A percentile compares a stretch with the other conserved stretches of the same genome.
Evolutionary conservation across 305 asterid species (phyloP).

Genomic region (Fraxinus sp.): DNA sequence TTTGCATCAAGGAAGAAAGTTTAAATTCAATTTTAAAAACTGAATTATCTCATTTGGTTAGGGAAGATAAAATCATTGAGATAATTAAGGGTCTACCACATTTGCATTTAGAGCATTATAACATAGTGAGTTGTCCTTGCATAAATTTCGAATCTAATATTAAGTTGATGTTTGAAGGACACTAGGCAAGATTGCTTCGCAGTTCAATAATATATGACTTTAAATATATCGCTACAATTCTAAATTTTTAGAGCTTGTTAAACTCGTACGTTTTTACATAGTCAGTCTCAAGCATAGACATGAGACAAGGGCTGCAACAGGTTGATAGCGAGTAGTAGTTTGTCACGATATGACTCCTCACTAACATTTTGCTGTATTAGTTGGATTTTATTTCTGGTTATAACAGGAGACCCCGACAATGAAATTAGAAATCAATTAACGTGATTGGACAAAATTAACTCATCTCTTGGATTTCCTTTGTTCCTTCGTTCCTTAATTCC

Average conservation of each 20-base stretch:
- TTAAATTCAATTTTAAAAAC: not conserved
- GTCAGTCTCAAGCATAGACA: not conserved
- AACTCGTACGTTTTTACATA: not conserved
- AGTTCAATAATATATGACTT: not conserved
- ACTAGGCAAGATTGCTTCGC: not conserved
- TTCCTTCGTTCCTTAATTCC: not conserved
- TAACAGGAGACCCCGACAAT: not conserved
- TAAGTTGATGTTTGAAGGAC: not conserved
- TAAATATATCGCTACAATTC: not conserved
- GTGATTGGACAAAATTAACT: not conserved
- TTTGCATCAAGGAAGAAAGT: not conserved
- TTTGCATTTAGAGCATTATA: slow-evolving; percentile 11
- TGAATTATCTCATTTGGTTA: slow-evolving; percentile 20
- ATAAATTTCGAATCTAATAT: slow-evolving; percentile 15
- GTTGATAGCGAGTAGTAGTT: not conserved
- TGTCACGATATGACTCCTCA: not conserved
- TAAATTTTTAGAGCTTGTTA: not conserved
- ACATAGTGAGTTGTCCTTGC: slow-evolving; percentile 11
- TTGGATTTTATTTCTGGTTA: not conserved
- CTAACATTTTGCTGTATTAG: not conserved
- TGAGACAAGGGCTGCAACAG: not conserved
- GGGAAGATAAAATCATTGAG: slow-evolving; percentile 22
- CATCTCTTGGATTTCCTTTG: not conserved
- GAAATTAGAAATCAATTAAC: not conserved
- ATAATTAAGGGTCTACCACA: slow-evolving; percentile 5